Conservation (phyloP, 23 red algal species). For the Pyropia haitanensis region DNA sequence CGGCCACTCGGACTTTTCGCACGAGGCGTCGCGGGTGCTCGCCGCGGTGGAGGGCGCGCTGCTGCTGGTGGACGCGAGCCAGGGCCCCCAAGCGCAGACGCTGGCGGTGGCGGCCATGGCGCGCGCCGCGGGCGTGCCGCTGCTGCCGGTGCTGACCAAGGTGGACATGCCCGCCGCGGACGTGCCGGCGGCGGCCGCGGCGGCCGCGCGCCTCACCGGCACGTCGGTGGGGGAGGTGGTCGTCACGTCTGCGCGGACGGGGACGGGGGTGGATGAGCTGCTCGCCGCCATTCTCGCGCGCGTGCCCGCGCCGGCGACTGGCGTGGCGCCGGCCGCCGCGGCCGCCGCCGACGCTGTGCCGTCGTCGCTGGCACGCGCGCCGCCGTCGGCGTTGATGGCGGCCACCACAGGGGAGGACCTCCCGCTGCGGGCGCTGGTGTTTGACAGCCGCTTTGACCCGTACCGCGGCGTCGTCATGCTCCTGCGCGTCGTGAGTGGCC, state of each 20-base stretch:
- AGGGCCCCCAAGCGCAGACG: slow-evolving; percentile 86
- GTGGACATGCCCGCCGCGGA: slow-evolving; percentile 81
- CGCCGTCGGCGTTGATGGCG: too few relatives aligned
- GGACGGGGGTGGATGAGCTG: slow-evolving; percentile 43
- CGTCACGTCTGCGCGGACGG: slow-evolving; percentile 69
- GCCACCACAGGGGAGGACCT: neutral
- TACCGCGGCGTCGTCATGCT: slow-evolving; percentile 82
- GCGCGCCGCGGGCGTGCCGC: slow-evolving; percentile 29
- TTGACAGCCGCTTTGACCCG: slow-evolving; percentile 63
- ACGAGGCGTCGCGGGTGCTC: slow-evolving; percentile 68
- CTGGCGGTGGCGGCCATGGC: slow-evolving; percentile 68
- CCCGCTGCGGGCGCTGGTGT: slow-evolving; percentile 69
- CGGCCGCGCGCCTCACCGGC: slow-evolving; percentile 56
- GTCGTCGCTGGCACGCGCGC: too few relatives aligned
- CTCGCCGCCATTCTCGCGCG: slow-evolving; percentile 59
- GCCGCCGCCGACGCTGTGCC: too few relatives aligned
- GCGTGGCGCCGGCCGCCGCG: neutral
- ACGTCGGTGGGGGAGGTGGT: slow-evolving; percentile 30
- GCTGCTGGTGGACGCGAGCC: slow-evolving; percentile 73
- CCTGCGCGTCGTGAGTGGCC: slow-evolving; percentile 63
- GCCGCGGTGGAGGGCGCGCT: slow-evolving; percentile 66
- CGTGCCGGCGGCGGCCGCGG: slow-evolving; percentile 12
- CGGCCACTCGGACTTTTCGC: slow-evolving; percentile 88
- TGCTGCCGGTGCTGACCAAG: slow-evolving; percentile 90
- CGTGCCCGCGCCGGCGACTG: slow-evolving; percentile 39